phyloP scores from a whole-genome alignment of 2,329 filamentous ascomycete genomes.

The Aspergillus nomiae region DNA sequence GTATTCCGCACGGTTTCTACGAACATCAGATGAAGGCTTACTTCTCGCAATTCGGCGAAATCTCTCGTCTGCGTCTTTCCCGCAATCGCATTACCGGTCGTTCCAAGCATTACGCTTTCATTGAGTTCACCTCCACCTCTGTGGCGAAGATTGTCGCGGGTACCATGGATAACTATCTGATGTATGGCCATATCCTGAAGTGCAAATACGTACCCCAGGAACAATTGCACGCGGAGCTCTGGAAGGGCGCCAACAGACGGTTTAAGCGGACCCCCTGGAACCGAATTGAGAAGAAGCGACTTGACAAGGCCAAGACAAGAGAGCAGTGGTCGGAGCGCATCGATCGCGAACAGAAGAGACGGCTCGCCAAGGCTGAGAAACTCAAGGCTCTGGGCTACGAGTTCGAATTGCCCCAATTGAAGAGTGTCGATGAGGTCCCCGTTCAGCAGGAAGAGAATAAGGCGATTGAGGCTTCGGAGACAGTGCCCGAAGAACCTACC shows the following conservation, averaged over 20 bases:
- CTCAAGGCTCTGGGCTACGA: constrained; percentile 82
- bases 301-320: constrained; percentile 73
- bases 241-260: constrained; percentile 85
- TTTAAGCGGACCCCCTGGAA: constrained; percentile 90
- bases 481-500: constrained; percentile 29
- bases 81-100: constrained; percentile 89
- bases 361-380: constrained; percentile 70
- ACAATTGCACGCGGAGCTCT: constrained; percentile 77
- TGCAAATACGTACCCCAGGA: constrained; percentile 76
- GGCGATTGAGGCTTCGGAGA: constrained; percentile 36
- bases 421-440: constrained; percentile 59
- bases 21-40: constrained; percentile 93
- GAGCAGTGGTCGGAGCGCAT: constrained; percentile 79
- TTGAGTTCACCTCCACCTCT: constrained; percentile 77
- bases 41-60: constrained; percentile 88
- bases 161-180: constrained; percentile 96
- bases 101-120: constrained; percentile 91
- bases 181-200: constrained; percentile 92
- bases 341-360: constrained; percentile 69
- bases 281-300: constrained; percentile 74
- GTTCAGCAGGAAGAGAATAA: constrained; percentile 37
- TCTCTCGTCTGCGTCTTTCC: constrained; percentile 77
- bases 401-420: constrained; percentile 73
- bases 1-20: constrained; percentile 94
- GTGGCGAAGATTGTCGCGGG: constrained; percentile 90